A percentile compares a stretch with the other conserved stretches of the same genome.
Conservation (phyloP, 768 basidiomycete species). For the Lactarius evosmus region DNA sequence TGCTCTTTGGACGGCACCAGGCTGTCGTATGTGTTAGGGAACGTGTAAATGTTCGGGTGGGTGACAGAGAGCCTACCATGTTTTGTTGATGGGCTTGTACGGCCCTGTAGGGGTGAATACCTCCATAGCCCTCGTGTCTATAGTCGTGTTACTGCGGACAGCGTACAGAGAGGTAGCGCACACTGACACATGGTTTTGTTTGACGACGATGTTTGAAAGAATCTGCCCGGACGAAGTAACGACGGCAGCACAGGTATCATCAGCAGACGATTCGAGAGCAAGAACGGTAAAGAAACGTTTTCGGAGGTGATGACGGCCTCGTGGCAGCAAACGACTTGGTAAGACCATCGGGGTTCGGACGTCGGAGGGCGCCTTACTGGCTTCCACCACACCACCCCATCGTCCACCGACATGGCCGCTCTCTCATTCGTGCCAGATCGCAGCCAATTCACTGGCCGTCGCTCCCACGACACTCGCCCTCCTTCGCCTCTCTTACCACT, state of each 20-base stretch:
- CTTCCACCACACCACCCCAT: neutral
- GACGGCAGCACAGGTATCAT: constrained; percentile 90
- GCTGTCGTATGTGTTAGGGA: constrained; percentile 43
- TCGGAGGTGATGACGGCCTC: neutral
- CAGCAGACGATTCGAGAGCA: constrained; percentile 83
- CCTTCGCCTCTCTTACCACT: neutral
- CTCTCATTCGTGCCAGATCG: neutral
- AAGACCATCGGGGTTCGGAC: neutral
- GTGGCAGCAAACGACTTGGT: neutral
- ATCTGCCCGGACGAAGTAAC: constrained; percentile 68
- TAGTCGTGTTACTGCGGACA: neutral
- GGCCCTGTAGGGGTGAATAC: constrained; percentile 77
- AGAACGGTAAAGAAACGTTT: constrained; percentile 54
- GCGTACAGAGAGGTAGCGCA: neutral
- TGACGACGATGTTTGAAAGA: constrained; percentile 82
- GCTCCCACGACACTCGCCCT: neutral
- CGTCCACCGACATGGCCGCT: neutral
- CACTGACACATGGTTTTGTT: constrained; percentile 62
- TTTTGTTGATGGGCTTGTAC: constrained; percentile 76
- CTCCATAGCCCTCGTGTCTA: constrained; percentile 61
- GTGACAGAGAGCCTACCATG: constrained; percentile 47
- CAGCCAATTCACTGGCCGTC: neutral
- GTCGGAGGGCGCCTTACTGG: too few species aligned
- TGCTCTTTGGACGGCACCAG: constrained; percentile 64
- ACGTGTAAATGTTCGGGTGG: neutral